Percentiles rank a stretch among this genome's conserved stretches.
Evolutionary conservation across 2,329 filamentous ascomycete genomes (phyloP).

Genomic region (Penicillium janthinellum): DNA sequence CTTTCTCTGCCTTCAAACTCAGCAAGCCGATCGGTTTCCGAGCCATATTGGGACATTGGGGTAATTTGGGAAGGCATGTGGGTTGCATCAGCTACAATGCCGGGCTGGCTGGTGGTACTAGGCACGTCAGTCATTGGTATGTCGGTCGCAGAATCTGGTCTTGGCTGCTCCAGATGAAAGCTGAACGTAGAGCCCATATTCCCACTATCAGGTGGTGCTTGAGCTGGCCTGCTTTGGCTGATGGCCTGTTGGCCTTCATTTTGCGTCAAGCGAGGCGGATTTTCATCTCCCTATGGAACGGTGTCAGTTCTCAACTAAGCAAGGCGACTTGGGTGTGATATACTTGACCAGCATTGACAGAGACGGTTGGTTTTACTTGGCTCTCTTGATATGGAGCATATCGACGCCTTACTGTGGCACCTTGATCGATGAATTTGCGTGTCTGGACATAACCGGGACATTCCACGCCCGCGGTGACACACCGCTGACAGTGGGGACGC

Average conservation of each 20-base stretch:
- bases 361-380: constrained; percentile 11
- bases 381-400: constrained; percentile 42
- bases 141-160: not conserved
- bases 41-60: not conserved
- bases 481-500: constrained; percentile 43
- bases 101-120: not conserved
- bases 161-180: not conserved
- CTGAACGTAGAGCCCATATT: not conserved
- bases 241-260: not conserved
- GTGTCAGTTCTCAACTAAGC: not conserved
- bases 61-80: not conserved
- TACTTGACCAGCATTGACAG: constrained; percentile 7
- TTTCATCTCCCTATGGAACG: not conserved
- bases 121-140: not conserved
- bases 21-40: not conserved
- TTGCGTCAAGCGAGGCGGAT: not conserved
- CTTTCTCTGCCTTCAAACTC: not conserved
- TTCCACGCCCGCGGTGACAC: constrained; percentile 39
- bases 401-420: constrained; percentile 42
- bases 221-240: not conserved
- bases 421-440: constrained; percentile 48
- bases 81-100: not conserved
- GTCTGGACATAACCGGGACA: constrained; percentile 48
- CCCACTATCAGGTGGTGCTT: not conserved
- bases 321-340: not conserved